These are phyloP conservation scores for Pilobolus umbonatus DNA, from an alignment of 192 early-diverging fungal species.

Conservation along the genomic window DNA sequence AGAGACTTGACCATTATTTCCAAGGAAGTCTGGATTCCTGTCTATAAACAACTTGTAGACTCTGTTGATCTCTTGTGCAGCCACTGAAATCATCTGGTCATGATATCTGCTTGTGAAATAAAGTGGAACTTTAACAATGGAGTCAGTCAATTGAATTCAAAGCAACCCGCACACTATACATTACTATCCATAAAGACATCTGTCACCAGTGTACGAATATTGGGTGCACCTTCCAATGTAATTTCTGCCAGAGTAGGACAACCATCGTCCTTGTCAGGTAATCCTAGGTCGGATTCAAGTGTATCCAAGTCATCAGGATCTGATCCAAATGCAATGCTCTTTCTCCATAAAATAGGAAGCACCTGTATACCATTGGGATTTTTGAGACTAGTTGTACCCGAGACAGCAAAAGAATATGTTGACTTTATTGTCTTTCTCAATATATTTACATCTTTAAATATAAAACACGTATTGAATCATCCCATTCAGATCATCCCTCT, in stretches of 20 bases:
- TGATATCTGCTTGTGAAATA: not conserved
- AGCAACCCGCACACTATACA: not conserved
- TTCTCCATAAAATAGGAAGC: slow-evolving; percentile 79
- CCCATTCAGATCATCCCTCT: not conserved
- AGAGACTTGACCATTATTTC: slow-evolving; percentile 58
- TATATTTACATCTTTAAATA: slow-evolving; percentile 55
- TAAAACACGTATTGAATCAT: too few relatives aligned
- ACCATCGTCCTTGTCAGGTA: slow-evolving; percentile 47
- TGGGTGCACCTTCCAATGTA: slow-evolving; percentile 77
- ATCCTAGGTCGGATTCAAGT: slow-evolving; percentile 51
- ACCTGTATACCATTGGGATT: slow-evolving; percentile 60
- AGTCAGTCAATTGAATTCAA: slow-evolving; percentile 5
- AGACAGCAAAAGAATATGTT: slow-evolving; percentile 25
- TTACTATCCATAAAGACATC: slow-evolving; percentile 81
- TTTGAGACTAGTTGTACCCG: slow-evolving; percentile 2
- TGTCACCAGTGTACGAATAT: slow-evolving; percentile 72
- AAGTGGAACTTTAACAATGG: slow-evolving; percentile 9
- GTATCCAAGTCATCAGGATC: slow-evolving; percentile 42
- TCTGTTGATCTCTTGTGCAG: slow-evolving; percentile 69
- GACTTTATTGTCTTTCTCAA: slow-evolving; percentile 66
- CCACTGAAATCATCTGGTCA: slow-evolving; percentile 66
- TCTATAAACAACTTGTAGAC: slow-evolving; percentile 68
- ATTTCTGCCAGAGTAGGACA: slow-evolving; percentile 70
- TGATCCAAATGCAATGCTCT: slow-evolving; percentile 71
- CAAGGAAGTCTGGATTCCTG: slow-evolving; percentile 69